These are phyloP conservation scores for Glycine latifolia DNA, from an alignment of 306 rosid species.

Conservation along the genomic window DNA sequence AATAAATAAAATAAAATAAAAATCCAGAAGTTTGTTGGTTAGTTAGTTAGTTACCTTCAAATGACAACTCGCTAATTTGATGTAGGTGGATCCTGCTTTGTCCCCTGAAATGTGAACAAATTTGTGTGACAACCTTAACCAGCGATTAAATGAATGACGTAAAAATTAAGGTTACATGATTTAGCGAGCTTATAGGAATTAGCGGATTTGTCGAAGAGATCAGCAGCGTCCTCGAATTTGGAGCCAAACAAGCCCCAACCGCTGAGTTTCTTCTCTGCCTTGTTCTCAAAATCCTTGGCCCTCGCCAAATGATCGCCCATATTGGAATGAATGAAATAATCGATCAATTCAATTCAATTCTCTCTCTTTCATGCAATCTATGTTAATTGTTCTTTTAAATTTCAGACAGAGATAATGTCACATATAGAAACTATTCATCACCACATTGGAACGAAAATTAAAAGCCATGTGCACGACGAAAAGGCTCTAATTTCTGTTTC, in stretches of 20 bases:
- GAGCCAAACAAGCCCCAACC: constrained; percentile 92
- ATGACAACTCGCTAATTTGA: constrained; percentile 87
- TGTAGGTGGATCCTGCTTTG: constrained; percentile 80
- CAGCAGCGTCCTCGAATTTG: constrained; percentile 89
- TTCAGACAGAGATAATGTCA: no score
- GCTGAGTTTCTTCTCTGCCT: constrained; percentile 85
- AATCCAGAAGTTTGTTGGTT: background rate
- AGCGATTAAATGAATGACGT: background rate
- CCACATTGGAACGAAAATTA: background rate
- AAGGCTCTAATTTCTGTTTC: background rate
- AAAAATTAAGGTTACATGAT: constrained; percentile 59
- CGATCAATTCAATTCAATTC: constrained; percentile 2
- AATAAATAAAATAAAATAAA: background rate
- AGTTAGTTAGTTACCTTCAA: constrained; percentile 63
- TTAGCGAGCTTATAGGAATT: constrained; percentile 86
- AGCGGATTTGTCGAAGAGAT: constrained; percentile 90
- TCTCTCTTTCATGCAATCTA: background rate
- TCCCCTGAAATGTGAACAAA: constrained; percentile 69
- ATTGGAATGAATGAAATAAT: background rate
- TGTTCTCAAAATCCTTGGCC: constrained; percentile 76
- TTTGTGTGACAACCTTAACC: background rate
- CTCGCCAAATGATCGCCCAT: constrained; percentile 84
- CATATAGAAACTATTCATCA: constrained; percentile 7
- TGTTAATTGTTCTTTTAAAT: no score
- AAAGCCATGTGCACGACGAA: no score